These are phyloP conservation scores for Zygotorulaspora chibaensis DNA, from an alignment of 805 yeast genomes.

Conservation along the genomic window DNA sequence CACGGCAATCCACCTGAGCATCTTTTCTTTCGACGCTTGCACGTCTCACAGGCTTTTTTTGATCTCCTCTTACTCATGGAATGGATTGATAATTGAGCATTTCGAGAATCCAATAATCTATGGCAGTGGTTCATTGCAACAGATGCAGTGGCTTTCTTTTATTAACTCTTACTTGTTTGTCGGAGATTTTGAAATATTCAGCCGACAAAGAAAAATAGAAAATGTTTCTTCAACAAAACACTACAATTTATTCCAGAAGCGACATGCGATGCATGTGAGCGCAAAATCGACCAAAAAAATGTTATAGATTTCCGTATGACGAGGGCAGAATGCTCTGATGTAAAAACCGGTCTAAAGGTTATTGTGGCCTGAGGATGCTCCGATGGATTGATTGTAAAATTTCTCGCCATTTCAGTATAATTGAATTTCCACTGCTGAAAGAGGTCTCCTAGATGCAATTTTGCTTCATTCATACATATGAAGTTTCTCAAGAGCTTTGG, in stretches of 20 bases:
- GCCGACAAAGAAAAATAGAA: slow-evolving; percentile 1
- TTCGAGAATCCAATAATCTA: neutral
- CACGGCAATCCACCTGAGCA: slow-evolving; percentile 20
- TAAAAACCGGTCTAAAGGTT: neutral
- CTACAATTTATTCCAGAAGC: neutral
- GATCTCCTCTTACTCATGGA: slow-evolving; percentile 9
- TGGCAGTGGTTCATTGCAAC: neutral
- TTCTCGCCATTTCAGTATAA: neutral
- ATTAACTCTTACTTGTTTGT: neutral
- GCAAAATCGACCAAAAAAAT: neutral
- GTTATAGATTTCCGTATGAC: neutral
- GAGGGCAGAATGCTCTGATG: neutral
- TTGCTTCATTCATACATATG: neutral
- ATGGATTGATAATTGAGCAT: neutral
- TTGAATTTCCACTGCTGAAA: neutral
- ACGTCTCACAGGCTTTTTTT: slow-evolving; percentile 17
- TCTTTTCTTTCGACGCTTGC: slow-evolving; percentile 19
- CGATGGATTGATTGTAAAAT: neutral
- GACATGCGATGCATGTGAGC: neutral
- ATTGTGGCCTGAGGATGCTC: neutral
- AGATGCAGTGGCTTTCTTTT: neutral
- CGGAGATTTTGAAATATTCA: neutral
- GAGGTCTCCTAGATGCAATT: neutral
- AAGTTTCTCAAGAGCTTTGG: neutral
- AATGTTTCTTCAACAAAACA: neutral